These are phyloP conservation scores for Thalassiosira oceanica DNA, from an alignment of 352 stramenopile species.

Conservation along the genomic window DNA sequence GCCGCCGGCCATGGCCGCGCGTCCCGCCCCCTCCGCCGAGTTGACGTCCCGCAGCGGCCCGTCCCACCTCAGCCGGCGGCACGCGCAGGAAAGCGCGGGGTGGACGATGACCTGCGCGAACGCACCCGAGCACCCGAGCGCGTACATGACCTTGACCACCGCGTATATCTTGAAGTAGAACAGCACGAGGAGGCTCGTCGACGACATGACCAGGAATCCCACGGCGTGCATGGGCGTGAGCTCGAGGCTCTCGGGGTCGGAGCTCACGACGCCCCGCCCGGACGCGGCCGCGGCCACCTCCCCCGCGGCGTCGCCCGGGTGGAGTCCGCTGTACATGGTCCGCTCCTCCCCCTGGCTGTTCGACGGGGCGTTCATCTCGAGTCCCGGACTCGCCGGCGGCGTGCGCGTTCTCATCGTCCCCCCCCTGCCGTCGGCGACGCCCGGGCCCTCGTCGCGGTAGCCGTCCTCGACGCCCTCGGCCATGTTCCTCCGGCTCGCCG, in stretches of 20 bases:
- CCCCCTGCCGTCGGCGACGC: neutral
- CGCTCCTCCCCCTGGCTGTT: conserved; percentile 9
- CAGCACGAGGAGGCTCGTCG: conserved; percentile 86
- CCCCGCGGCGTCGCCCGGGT: neutral
- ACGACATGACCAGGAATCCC: conserved; percentile 88
- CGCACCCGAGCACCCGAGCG: conserved; percentile 76
- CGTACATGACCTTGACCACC: conserved; percentile 87
- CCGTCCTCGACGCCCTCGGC: neutral
- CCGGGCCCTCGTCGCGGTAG: too few relatives aligned
- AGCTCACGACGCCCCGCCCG: conserved; percentile 3
- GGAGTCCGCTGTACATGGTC: conserved; percentile 33
- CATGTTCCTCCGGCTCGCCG: conserved; percentile 1
- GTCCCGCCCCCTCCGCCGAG: conserved; percentile 24
- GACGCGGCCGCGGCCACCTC: conserved; percentile 3
- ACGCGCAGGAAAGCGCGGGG: conserved; percentile 44
- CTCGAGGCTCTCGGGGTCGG: conserved; percentile 84
- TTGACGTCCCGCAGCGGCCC: conserved; percentile 9
- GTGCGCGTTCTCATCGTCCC: neutral
- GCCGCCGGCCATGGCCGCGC: conserved; percentile 9
- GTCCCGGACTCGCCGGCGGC: neutral
- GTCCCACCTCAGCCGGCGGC: conserved; percentile 20
- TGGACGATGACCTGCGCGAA: conserved; percentile 68
- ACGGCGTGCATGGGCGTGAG: conserved; percentile 86
- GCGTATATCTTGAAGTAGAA: conserved; percentile 87
- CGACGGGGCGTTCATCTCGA: neutral